These are phyloP conservation scores for Byssoonygena ceratinophila DNA, from an alignment of 2,329 filamentous ascomycete species.

Conservation along the genomic window DNA sequence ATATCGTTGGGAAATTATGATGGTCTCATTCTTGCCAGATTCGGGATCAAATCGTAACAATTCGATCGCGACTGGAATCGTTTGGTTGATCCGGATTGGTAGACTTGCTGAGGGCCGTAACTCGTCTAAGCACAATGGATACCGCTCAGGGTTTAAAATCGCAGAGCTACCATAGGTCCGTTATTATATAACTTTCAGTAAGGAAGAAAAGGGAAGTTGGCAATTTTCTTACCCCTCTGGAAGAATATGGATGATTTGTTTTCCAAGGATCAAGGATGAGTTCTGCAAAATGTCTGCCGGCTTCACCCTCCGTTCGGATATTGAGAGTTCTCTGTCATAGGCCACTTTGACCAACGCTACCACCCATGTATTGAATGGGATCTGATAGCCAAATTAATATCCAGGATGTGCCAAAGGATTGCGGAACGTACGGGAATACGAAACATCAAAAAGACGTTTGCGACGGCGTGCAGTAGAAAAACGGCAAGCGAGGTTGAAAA, in stretches of 20 bases:
- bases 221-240: conserved; percentile 65
- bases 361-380: conserved; percentile 65
- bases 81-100: conserved; percentile 89
- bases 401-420: neutral
- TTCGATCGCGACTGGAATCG: conserved; percentile 77
- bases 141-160: conserved; percentile 68
- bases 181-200: conserved; percentile 1
- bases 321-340: conserved; percentile 84
- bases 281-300: conserved; percentile 81
- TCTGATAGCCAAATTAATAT: conserved; percentile 31
- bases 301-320: conserved; percentile 89
- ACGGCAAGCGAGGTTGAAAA: conserved; percentile 60
- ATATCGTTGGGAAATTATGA: conserved; percentile 63
- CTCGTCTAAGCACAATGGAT: conserved; percentile 69
- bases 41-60: conserved; percentile 78
- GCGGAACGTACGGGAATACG: conserved; percentile 57
- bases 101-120: conserved; percentile 53
- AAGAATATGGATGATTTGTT: conserved; percentile 94
- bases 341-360: conserved; percentile 65
- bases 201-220: neutral
- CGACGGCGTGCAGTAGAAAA: conserved; percentile 59
- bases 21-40: conserved; percentile 65
- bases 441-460: conserved; percentile 87
- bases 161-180: conserved; percentile 53
- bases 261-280: conserved; percentile 83